Base-by-base conservation (phyloP, 1,284 basidiomycete genomes). In the Rhizoctonia solani region DNA sequence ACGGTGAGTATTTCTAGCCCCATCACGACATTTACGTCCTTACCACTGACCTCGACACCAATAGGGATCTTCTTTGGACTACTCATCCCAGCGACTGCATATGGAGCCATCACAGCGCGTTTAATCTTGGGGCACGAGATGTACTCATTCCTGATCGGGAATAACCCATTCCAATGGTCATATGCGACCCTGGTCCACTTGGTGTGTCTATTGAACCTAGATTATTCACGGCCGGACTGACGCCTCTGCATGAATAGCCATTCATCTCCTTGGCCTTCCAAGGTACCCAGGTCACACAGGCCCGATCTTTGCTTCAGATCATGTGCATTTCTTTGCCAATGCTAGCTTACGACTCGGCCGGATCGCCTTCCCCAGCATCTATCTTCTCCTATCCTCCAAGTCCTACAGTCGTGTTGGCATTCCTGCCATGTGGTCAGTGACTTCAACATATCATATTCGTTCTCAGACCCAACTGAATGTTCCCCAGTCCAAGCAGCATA, bases 271-370 rank as follows among this genome's bases (percentile, higher is more conserved):
- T 65, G 23, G 61, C 61, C 4, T 65, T 65, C 50, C 61, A 65
- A 46, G 61, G 61, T 6, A 65, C 61, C 21, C 61, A 65, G 27
- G 34, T 65, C 13, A 65, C 61, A 37, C 61, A 65, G 54, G 61
- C 61, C 11, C 49, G 61, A 1, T 65, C 61, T 1, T 41, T 65
- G 16, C 29, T 65, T 4, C 61, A 65, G 30, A 65, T 65, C 25
- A 53, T 65, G 50, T 65, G 61, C 50, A 65, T 65, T 29, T 65
- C 61, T 1, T 50, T 65, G n/a, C 61, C 61, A n/a, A 65, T 65
- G 61, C 61, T 65, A n/a, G 61, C 61, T 5, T 65, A 65, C 61
- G 61, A 65, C 29, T 65, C 61, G 49, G 61, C 61, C 6, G 61
- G 61, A 11, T 52, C 50, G 4, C 61, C 61, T 16, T 42, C 30